Conservation (phyloP, 805 yeast genomes). For the Vanderwaltozyma verrucispora region DNA sequence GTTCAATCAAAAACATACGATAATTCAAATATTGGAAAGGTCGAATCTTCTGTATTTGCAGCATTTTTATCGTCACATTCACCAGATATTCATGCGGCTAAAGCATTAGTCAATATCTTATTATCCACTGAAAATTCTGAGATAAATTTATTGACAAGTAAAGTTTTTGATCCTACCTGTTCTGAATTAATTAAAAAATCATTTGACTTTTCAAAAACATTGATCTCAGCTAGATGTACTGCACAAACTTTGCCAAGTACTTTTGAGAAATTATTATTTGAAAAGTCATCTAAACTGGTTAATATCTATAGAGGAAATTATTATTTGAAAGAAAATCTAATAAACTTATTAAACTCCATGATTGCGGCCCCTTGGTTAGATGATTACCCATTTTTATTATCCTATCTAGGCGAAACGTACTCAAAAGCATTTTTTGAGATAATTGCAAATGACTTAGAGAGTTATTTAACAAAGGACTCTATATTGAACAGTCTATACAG, state of each 20-base stretch:
- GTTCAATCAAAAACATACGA: neutral
- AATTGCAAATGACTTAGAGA: slow-evolving; percentile 49
- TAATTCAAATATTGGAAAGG: too few species aligned
- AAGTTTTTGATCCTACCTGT: slow-evolving; percentile 9
- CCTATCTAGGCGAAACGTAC: slow-evolving; percentile 63
- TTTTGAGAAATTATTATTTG: slow-evolving; percentile 53
- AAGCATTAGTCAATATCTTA: slow-evolving; percentile 13
- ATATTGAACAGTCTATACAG: slow-evolving; percentile 47
- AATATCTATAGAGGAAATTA: slow-evolving; percentile 38
- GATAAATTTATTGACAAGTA: slow-evolving; percentile 27
- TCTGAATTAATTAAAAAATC: slow-evolving; percentile 37
- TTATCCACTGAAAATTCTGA: slow-evolving; percentile 10
- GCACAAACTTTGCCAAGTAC: slow-evolving; percentile 44
- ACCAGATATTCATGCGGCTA: slow-evolving; percentile 36
- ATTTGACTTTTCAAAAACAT: slow-evolving; percentile 44
- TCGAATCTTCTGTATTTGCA: slow-evolving; percentile 33
- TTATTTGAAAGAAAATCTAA: slow-evolving; percentile 39
- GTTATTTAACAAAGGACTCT: slow-evolving; percentile 41
- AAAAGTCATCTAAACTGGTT: slow-evolving; percentile 45
- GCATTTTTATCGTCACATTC: slow-evolving; percentile 45
- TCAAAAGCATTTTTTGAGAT: slow-evolving; percentile 52
- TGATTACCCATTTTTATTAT: slow-evolving; percentile 67
- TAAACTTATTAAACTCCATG: slow-evolving; percentile 47
- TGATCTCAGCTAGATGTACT: slow-evolving; percentile 47
- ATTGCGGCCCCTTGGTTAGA: slow-evolving; percentile 47